Base-by-base conservation (phyloP, 2,329 filamentous ascomycete species). In the Ceratocystiopsis brevicomis region DNA sequence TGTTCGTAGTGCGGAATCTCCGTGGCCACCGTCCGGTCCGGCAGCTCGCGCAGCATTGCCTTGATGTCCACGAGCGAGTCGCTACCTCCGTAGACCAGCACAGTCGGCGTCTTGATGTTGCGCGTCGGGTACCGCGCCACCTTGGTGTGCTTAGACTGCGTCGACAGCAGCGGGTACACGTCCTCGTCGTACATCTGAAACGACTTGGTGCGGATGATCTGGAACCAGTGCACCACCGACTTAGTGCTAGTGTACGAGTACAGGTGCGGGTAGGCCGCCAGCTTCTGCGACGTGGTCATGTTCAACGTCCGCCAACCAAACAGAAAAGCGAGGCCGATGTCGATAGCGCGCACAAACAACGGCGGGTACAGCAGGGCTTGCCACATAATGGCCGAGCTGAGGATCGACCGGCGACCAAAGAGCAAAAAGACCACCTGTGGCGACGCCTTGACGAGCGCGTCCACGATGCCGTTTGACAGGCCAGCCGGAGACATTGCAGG, bases 131-230 rank as follows among this genome's bases (percentile, higher is more conserved):
- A 98, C 56, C 83, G 88, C 53, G 90, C 86, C 6, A 95, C 87
- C 57, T 95, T 95, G 58, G 92, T 94, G 62, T 93, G 94, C 53
- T 88, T 86, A 5, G 76, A 76, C 18, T 72, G 73, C 35, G 87
- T 65, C 43, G 76, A 75, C 47, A 93, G 66, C 0, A 80, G 80
- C 25, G 79, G 78, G 45, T 86, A 81, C 1, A 90, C 73, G 53
- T 96, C 88, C 56, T 98, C 90, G 56, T 98, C 90, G 59, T 87
- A 96, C 83, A 98, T 95, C 60, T 98, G 90, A 59, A 98, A 96
- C 21, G 77, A 86, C 53, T 85, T 83, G 54, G 88, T 95, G 50
- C 90, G 80, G 53, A 98, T 98, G 56, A 98, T 95, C 57, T 98
- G 90, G 59, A 98, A 98, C 90, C 90, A 98, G 57, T 98, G 90